phyloP scores from a whole-genome alignment of 306 rosid species.

The Prunus davidiana region DNA sequence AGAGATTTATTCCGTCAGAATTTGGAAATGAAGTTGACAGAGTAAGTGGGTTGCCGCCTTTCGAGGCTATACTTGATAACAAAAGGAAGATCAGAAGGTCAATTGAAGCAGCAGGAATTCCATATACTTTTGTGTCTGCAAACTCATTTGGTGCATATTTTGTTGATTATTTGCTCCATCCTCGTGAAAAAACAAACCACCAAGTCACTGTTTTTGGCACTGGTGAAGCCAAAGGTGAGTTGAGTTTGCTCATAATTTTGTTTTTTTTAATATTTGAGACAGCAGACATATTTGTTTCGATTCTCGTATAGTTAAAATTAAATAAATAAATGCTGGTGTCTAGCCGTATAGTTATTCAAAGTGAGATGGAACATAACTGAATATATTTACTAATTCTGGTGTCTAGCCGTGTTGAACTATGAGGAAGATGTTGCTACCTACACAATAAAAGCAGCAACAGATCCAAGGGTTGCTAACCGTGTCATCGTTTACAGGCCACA shows the following conservation, averaged over 20 bases:
- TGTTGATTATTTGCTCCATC: constrained; percentile 33
- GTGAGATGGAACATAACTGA: too few relatives aligned
- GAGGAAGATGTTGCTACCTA: constrained; percentile 42
- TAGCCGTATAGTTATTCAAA: too few relatives aligned
- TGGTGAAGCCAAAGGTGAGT: constrained; percentile 36
- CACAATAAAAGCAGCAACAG: constrained; percentile 36
- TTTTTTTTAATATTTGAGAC: too few relatives aligned
- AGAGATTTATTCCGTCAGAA: constrained; percentile 51
- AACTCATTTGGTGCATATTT: constrained; percentile 42
- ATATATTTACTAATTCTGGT: neutral
- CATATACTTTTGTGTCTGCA: constrained; percentile 35
- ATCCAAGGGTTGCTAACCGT: constrained; percentile 30
- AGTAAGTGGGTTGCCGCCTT: constrained; percentile 33
- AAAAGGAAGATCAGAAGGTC: constrained; percentile 49
- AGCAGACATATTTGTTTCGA: too few relatives aligned
- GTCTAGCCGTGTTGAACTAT: constrained; percentile 36
- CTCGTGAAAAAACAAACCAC: constrained; percentile 11
- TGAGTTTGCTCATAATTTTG: too few relatives aligned
- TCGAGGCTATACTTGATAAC: constrained; percentile 33
- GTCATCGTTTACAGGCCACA: constrained; percentile 23
- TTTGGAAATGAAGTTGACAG: constrained; percentile 41
- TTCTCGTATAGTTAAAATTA: too few relatives aligned
- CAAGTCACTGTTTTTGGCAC: constrained; percentile 34
- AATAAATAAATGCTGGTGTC: too few relatives aligned
- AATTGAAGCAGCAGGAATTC: constrained; percentile 38